Conservation (phyloP, 2,329 filamentous ascomycete genomes). For the Gnomoniopsis sp. region DNA sequence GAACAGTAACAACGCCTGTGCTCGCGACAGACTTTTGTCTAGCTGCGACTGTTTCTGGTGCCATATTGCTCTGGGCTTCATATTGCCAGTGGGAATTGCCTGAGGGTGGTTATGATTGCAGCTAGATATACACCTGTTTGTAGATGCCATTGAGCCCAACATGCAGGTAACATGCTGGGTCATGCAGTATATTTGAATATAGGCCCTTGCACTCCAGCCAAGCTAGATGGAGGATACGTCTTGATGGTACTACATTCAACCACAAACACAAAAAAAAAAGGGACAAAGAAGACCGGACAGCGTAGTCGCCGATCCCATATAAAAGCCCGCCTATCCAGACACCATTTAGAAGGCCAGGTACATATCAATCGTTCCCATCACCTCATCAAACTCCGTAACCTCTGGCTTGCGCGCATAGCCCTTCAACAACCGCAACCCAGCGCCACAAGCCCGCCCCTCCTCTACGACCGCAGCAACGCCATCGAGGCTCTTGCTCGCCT, state of each 20-base stretch:
- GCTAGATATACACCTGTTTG: no score
- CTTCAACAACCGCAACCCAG: slow-evolving; percentile 59
- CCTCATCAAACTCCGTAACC: slow-evolving; percentile 11
- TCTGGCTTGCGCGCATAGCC: slow-evolving; percentile 63
- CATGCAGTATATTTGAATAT: no score
- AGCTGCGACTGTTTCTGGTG: no score
- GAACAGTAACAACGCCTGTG: no score
- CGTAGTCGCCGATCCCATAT: not conserved
- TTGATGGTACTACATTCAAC: no score
- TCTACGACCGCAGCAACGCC: slow-evolving; percentile 60
- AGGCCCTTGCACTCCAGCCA: not conserved
- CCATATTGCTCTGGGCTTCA: no score
- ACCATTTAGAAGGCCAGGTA: slow-evolving; percentile 4
- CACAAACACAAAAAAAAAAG: not conserved
- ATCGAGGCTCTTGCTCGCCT: slow-evolving; percentile 58
- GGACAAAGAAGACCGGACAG: not conserved
- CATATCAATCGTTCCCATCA: slow-evolving; percentile 16
- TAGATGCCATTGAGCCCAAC: no score
- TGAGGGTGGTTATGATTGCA: no score
- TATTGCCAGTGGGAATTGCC: no score
- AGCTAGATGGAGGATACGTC: not conserved
- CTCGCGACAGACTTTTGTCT: no score
- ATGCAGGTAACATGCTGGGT: no score
- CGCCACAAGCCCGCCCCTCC: slow-evolving; percentile 57
- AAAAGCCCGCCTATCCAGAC: not conserved